These are phyloP conservation scores for Alternaria sp. DNA, from an alignment of 2,329 filamentous ascomycete species.

Conservation along the genomic window DNA sequence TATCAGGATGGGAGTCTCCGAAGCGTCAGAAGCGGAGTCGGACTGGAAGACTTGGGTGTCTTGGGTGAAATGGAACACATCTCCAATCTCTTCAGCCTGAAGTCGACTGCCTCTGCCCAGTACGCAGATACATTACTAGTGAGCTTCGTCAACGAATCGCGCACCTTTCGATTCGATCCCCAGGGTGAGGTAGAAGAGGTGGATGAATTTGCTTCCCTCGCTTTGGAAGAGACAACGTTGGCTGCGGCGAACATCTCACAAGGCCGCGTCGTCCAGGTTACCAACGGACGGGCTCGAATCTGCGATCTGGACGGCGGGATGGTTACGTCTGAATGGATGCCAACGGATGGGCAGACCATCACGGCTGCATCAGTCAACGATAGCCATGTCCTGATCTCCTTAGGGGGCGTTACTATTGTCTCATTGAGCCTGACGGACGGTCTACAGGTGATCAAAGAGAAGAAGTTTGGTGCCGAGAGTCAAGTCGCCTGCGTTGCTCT, in stretches of 20 bases:
- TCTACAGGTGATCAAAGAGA: constrained; percentile 65
- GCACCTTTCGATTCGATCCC: constrained; percentile 78
- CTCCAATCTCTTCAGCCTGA: constrained; percentile 75
- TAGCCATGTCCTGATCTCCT: constrained; percentile 73
- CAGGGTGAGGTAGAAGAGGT: constrained; percentile 87
- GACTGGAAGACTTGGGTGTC: constrained; percentile 84
- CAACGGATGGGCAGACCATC: constrained; percentile 64
- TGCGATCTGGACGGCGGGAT: constrained; percentile 66
- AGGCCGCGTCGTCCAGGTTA: constrained; percentile 78
- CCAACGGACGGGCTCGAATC: constrained; percentile 68
- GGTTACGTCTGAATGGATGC: constrained; percentile 67
- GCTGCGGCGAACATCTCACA: constrained; percentile 71
- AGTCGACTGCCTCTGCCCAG: constrained; percentile 58
- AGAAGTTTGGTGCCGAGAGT: constrained; percentile 70
- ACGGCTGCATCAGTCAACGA: constrained; percentile 81
- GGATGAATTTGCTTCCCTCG: constrained; percentile 75
- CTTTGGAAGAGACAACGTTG: constrained; percentile 75
- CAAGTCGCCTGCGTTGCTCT: constrained; percentile 88
- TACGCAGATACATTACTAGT: constrained; percentile 76
- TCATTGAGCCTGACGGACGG: constrained; percentile 70
- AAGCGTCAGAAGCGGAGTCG: constrained; percentile 92
- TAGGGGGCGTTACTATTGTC: constrained; percentile 76
- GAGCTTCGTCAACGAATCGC: constrained; percentile 83
- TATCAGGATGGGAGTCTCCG: constrained; percentile 87
- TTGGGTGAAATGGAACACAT: constrained; percentile 80